A percentile compares a stretch with the other conserved stretches of the same genome.
These are phyloP conservation scores for Ophidiomyces ophidiicola DNA, from an alignment of 2,329 filamentous ascomycete species.

Conservation along the genomic window DNA sequence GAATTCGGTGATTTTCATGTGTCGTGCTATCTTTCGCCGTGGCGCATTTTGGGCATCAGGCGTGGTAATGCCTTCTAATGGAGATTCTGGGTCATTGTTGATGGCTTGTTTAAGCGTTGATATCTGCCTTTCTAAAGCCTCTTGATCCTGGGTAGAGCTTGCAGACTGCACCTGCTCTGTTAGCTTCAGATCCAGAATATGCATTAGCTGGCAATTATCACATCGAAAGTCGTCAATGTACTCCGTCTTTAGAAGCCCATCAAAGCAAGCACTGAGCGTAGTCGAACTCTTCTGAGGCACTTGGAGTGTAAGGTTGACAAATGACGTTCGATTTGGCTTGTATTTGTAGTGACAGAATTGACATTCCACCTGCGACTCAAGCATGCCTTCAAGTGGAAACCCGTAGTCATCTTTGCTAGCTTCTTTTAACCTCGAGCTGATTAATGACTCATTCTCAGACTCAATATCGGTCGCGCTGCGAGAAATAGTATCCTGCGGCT, in stretches of 20 bases:
- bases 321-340: conserved; percentile 67
- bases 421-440: conserved; percentile 28
- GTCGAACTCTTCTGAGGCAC: conserved; percentile 76
- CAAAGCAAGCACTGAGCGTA: conserved; percentile 76
- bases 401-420: conserved; percentile 37
- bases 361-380: conserved; percentile 93
- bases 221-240: conserved; percentile 96
- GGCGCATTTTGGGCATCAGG: conserved; percentile 65
- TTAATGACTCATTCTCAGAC: conserved; percentile 15
- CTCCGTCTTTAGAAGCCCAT: conserved; percentile 87
- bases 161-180: conserved; percentile 46
- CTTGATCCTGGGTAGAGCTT: conserved; percentile 42
- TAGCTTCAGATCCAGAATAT: conserved; percentile 56
- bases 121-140: conserved; percentile 47
- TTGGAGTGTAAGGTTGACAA: conserved; percentile 83
- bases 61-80: conserved; percentile 58
- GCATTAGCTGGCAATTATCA: conserved; percentile 77
- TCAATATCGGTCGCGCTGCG: conserved; percentile 26
- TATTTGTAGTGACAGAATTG: conserved; percentile 81
- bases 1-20: conserved; percentile 75
- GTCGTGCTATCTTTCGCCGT: conserved; percentile 70
- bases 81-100: conserved; percentile 66
- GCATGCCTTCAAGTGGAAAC: conserved; percentile 82
- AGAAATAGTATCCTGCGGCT: conserved; percentile 17
- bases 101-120: conserved; percentile 56